Conservation (phyloP, 495 filamentous ascomycete species). For the Viridothelium virens region DNA sequence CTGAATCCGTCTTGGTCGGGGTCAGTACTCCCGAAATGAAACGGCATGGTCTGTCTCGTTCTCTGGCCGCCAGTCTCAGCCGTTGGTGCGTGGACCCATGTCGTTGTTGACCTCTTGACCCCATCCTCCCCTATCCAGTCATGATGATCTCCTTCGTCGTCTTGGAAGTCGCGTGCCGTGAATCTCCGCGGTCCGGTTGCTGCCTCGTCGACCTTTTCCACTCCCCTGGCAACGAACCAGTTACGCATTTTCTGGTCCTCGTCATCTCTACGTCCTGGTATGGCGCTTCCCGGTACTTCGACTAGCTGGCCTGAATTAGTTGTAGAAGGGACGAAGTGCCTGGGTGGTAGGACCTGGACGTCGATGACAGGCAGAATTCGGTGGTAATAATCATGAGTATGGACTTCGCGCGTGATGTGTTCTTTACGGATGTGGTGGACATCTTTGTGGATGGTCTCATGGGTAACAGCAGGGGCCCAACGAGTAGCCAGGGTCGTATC, state of each 20-base stretch:
- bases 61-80: neutral
- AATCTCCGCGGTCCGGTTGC: neutral
- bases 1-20: constrained; percentile 5
- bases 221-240: constrained; percentile 1
- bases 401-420: constrained; percentile 47
- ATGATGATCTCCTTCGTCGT: constrained; percentile 1
- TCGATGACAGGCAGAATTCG: constrained; percentile 47
- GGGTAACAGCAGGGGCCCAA: constrained; percentile 42
- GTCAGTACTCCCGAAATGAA: neutral
- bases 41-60: neutral
- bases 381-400: constrained; percentile 48
- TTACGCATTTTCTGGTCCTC: neutral
- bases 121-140: constrained; percentile 3
- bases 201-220: neutral
- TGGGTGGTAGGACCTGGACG: constrained; percentile 40
- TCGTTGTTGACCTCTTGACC: constrained; percentile 1
- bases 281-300: neutral
- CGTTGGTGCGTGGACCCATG: constrained; percentile 1
- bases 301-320: neutral
- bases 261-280: constrained; percentile 2
- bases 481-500: constrained; percentile 23
- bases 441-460: constrained; percentile 43
- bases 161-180: neutral
- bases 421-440: constrained; percentile 45
- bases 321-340: constrained; percentile 31